Percentiles rank a stretch among this genome's conserved stretches.
phyloP scores from a whole-genome alignment of 1,284 basidiomycete species.

The Sphaerobolus stellatus region DNA sequence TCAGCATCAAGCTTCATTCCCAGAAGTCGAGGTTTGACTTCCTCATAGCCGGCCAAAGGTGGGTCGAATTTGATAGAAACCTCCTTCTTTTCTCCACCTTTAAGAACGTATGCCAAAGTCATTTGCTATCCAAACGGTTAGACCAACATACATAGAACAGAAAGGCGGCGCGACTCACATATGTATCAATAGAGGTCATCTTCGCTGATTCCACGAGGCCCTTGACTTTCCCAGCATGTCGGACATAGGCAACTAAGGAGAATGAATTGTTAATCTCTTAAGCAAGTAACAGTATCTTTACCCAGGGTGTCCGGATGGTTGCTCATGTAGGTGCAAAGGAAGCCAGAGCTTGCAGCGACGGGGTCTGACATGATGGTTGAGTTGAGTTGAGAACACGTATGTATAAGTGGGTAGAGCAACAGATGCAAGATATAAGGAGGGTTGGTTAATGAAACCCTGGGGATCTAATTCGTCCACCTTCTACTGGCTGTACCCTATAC shows the following conservation, averaged over 20 bases:
- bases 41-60: conserved; percentile 68
- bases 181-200: conserved; percentile 65
- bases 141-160: not conserved
- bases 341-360: conserved; percentile 70
- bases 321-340: conserved; percentile 81
- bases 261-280: not conserved
- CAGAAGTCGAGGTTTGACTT: conserved; percentile 74
- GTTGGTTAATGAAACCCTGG: too few relatives aligned
- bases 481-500: too few relatives aligned
- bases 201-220: conserved; percentile 51
- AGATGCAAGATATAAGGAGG: too few relatives aligned
- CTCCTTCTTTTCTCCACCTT: conserved; percentile 43
- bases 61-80: conserved; percentile 64
- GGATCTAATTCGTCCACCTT: too few relatives aligned
- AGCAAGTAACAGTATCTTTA: conserved; percentile 8
- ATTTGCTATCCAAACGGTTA: conserved; percentile 50
- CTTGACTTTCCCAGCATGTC: conserved; percentile 65
- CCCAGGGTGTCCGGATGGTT: conserved; percentile 72
- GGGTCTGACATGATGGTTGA: conserved; percentile 46
- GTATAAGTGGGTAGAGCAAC: too few relatives aligned
- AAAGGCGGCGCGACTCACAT: conserved; percentile 37
- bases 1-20: conserved; percentile 73
- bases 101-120: conserved; percentile 61
- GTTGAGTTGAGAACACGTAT: not conserved
- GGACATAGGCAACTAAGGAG: conserved; percentile 62